Percentiles rank a stretch among this genome's conserved stretches.
phyloP scores from a whole-genome alignment of 345 rosid species.

The Cardiospermum halicacabum region DNA sequence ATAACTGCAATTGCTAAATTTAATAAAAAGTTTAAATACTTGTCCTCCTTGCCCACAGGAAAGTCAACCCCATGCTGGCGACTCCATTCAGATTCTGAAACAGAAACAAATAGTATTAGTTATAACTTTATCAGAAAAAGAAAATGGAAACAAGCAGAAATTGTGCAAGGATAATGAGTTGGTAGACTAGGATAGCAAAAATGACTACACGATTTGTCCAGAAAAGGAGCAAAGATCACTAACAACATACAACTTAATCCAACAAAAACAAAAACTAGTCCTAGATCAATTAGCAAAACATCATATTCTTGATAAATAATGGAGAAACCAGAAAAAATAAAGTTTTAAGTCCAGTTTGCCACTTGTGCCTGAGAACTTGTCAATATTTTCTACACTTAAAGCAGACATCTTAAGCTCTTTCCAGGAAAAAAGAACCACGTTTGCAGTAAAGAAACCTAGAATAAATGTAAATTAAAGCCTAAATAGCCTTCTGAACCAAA shows the following conservation, averaged over 20 bases:
- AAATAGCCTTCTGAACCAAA: background rate
- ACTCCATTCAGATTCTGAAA: slow-evolving; percentile 7
- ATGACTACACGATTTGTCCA: background rate
- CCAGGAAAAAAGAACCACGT: background rate
- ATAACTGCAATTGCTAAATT: background rate
- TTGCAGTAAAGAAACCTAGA: background rate
- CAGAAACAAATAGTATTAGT: background rate
- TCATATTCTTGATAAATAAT: background rate
- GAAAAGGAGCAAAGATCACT: background rate
- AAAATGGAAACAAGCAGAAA: background rate
- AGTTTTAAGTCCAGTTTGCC: background rate
- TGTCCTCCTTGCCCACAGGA: background rate
- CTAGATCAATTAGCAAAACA: no score
- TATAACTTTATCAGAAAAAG: background rate
- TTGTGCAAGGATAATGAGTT: background rate
- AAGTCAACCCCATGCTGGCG: background rate
- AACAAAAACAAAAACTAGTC: no score
- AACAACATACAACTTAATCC: no score
- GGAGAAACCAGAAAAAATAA: background rate
- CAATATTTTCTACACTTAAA: background rate
- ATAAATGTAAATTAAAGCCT: no score
- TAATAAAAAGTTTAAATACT: background rate
- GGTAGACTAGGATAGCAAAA: background rate
- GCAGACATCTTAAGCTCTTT: background rate
- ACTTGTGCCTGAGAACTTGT: background rate